Evolutionary conservation across 306 rosid species (phyloP), one percentile per base, ranked within the genome.

Genomic region (Quercus bicolor): DNA sequence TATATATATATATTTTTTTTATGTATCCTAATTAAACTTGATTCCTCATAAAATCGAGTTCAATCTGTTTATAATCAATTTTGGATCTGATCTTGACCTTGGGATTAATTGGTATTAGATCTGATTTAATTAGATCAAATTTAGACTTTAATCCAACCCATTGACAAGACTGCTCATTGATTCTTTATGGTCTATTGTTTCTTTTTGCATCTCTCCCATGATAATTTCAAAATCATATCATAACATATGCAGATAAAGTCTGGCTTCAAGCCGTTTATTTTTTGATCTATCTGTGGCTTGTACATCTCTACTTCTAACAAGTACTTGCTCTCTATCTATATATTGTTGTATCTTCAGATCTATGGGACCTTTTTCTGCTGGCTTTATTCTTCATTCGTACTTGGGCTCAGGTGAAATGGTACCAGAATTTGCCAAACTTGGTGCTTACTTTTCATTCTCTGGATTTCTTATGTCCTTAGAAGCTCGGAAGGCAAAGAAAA

Each of bases 391-490:
- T 82, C 98, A 95, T 82, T 95, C 98, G 45, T 92, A 85, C 86
- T 81, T 95, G 21, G 97, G 98, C 70, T 95, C 97, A 9, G 96
- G 96, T 56, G 95, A 94, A 89, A 90, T 92, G 98, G 98, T 95
- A 80, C 89, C 95, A 45, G 90, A 91, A 81, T 91, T 95, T 82
- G 82, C 93, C 84, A 80, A 86, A 82, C 90, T 95, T 53, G 98
- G 98, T 78, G 93, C 90, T 45, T 91, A 89, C 80, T 92, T 95
- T 85, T 95, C 98, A 43, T 90, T 92, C 81, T 92, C 98, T 55
- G 98, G 98, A 70, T 95, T 89, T 84, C 89, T 92, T 18, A 88
- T 90, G 98, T 89, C 95, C 37, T 82, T 91, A 70, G 83, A 89
- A 76, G 83, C 77, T 14, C 82, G 64, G 64, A 92, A 95, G 83